Conservation (phyloP, 1,139 yeast species). For the Casaregolazyma lundiana region DNA sequence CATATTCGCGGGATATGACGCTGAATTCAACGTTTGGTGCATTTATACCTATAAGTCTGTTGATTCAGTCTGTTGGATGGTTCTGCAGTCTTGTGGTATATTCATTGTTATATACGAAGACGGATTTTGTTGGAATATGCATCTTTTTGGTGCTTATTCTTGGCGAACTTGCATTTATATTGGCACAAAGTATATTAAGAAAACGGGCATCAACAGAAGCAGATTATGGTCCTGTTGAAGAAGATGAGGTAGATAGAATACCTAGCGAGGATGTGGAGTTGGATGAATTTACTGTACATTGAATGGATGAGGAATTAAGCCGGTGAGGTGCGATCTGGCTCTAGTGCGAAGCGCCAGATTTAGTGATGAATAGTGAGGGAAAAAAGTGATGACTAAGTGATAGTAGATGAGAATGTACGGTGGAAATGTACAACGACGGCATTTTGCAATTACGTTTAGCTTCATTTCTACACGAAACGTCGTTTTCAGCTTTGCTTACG, state of each 20-base stretch:
- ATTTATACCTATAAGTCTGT: conserved; percentile 16
- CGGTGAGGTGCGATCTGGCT: too few relatives aligned
- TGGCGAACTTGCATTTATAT: conserved; percentile 10
- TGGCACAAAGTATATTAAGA: conserved; percentile 11
- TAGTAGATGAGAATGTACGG: too few relatives aligned
- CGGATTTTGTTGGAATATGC: conserved; percentile 16
- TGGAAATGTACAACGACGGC: too few relatives aligned
- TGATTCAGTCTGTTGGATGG: conserved; percentile 16
- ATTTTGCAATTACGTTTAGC: too few relatives aligned
- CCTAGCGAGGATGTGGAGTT: conserved; percentile 5
- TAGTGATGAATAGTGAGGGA: too few relatives aligned
- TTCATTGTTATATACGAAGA: conserved; percentile 13
- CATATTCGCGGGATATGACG: conserved; percentile 13
- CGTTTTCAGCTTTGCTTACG: too few relatives aligned
- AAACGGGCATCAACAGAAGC: conserved; percentile 7
- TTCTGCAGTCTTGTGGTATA: conserved; percentile 15
- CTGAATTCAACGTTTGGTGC: conserved; percentile 17
- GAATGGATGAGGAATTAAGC: neutral
- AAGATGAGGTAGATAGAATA: neutral
- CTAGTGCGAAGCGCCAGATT: too few relatives aligned
- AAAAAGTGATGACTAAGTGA: too few relatives aligned
- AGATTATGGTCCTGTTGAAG: conserved; percentile 6
- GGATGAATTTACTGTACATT: neutral
- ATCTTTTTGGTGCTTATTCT: conserved; percentile 12
- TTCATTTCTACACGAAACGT: too few relatives aligned